Evolutionary conservation across 108 stramenopile genomes (phyloP).

Genomic region (Skeletonema menzelii): DNA sequence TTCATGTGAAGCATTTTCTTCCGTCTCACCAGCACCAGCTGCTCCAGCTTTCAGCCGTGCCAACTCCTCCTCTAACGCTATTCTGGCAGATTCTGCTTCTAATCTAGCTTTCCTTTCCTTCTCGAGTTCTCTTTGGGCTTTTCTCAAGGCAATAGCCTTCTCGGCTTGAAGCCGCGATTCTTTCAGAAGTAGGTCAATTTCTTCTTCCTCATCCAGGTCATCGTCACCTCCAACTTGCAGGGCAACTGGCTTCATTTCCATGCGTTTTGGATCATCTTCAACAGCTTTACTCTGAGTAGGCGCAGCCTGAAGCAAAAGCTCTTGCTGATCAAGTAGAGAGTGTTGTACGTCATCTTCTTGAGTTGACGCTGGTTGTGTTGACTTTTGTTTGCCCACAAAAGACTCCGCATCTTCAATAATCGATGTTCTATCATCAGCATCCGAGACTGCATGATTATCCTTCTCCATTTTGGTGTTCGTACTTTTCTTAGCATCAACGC

Average conservation of each 20-base stretch:
- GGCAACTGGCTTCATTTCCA: neutral
- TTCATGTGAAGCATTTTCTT: too few relatives aligned
- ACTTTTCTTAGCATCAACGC: neutral
- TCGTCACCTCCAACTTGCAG: neutral
- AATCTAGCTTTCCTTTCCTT: constrained; percentile 15
- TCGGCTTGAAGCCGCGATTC: constrained; percentile 44
- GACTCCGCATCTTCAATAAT: constrained; percentile 12
- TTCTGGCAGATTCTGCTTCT: constrained; percentile 22
- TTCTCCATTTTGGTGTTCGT: neutral
- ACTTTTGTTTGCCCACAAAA: neutral
- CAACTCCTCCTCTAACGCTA: constrained; percentile 13
- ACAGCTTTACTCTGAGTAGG: neutral
- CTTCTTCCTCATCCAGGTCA: constrained; percentile 24
- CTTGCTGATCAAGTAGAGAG: neutral
- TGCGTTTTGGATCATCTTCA: neutral
- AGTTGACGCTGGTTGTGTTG: neutral
- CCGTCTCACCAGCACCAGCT: too few relatives aligned
- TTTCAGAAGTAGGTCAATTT: constrained; percentile 38
- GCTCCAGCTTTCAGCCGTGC: constrained; percentile 6
- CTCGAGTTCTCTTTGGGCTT: constrained; percentile 40
- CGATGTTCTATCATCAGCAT: neutral
- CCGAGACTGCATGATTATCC: neutral
- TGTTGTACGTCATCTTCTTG: neutral
- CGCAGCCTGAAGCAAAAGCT: neutral
- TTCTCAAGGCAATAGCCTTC: constrained; percentile 38